Percentiles rank a stretch among this genome's conserved stretches.
phyloP scores from a whole-genome alignment of 768 basidiomycete genomes.

The Rhodotorula taiwanensis region DNA sequence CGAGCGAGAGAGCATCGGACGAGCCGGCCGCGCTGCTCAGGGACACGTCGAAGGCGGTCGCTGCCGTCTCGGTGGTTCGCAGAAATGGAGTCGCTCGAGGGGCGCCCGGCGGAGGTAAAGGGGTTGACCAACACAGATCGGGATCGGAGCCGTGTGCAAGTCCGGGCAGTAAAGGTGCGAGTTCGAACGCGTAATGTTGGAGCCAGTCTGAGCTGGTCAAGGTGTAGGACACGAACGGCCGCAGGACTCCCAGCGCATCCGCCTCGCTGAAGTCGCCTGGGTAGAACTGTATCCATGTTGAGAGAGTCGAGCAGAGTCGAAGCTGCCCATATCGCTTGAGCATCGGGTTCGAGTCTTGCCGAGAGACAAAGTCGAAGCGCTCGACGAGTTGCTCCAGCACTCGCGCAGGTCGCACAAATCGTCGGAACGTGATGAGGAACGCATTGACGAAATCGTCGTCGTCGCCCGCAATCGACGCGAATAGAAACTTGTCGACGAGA shows the following conservation, averaged over 20 bases:
- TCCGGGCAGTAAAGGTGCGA: conserved; percentile 28
- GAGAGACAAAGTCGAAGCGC: conserved; percentile 34
- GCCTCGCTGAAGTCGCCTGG: conserved; percentile 39
- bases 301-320: conserved; percentile 38
- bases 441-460: conserved; percentile 39
- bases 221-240: conserved; percentile 27
- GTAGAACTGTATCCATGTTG: conserved; percentile 37
- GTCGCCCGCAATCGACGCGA: conserved; percentile 38
- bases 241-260: conserved; percentile 22
- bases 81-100: no score
- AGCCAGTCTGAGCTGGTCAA: conserved; percentile 32
- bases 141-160: conserved; percentile 15
- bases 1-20: no score
- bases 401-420: conserved; percentile 38
- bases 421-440: conserved; percentile 40
- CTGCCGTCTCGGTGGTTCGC: not conserved
- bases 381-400: conserved; percentile 37
- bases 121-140: conserved; percentile 36
- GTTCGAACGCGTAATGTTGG: conserved; percentile 39
- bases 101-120: no score
- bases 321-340: conserved; percentile 39
- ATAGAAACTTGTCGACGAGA: conserved; percentile 42
- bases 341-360: conserved; percentile 33
- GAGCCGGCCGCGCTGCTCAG: no score
- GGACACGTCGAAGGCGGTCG: not conserved